A percentile compares a stretch with the other conserved stretches of the same genome.
Evolutionary conservation across 192 early-diverging fungal species (phyloP).

Genomic region (Podila clonocystis): DNA sequence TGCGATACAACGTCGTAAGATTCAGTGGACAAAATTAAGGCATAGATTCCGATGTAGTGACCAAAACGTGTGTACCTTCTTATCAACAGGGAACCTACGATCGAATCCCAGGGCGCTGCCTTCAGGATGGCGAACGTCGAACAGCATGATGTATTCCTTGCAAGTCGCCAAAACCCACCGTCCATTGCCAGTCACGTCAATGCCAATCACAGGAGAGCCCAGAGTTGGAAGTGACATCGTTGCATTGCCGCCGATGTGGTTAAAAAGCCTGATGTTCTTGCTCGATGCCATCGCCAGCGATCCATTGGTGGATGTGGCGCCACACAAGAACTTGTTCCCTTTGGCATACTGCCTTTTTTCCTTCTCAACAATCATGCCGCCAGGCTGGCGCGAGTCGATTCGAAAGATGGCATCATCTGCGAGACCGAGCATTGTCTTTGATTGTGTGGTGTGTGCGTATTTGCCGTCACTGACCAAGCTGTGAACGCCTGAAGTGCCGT

Average conservation of each 20-base stretch:
- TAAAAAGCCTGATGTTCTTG: conserved; percentile 90
- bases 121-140: conserved; percentile 68
- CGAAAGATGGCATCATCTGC: conserved; percentile 86
- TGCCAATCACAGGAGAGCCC: conserved; percentile 88
- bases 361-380: conserved; percentile 74
- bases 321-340: conserved; percentile 75
- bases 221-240: conserved; percentile 87
- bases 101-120: conserved; percentile 72
- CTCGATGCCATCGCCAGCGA: conserved; percentile 81
- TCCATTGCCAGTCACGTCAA: conserved; percentile 90
- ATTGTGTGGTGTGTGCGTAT: conserved; percentile 78
- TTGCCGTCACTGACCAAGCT: conserved; percentile 80
- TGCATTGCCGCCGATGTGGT: conserved; percentile 79
- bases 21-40: too few relatives aligned
- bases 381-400: conserved; percentile 87
- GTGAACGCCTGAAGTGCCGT: conserved; percentile 72
- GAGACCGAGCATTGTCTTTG: conserved; percentile 82
- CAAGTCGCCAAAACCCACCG: conserved; percentile 90
- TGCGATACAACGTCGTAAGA: neutral
- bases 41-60: too few relatives aligned
- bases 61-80: conserved; percentile 55
- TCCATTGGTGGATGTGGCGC: conserved; percentile 80
- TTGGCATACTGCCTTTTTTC: conserved; percentile 77
- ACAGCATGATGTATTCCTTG: conserved; percentile 82
- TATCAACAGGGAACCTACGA: conserved; percentile 68